Conservation (phyloP, 164 flowering plant genomes). For the Malania oleifera region DNA sequence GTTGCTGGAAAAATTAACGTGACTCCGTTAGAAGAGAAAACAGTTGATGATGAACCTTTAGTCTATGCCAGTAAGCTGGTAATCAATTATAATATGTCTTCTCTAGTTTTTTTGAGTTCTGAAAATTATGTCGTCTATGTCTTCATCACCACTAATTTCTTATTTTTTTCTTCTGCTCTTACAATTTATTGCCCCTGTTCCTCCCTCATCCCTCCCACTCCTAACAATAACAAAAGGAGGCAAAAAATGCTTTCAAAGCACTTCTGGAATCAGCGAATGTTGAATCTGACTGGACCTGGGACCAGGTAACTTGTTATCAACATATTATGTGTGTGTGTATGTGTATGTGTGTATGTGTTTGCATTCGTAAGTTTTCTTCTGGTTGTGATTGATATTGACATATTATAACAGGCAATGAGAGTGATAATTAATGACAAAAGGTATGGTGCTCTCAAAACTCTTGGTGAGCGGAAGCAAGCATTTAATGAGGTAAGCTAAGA, state of each 20-base stretch:
- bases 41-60: slow-evolving; percentile 67
- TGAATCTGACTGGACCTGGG: slow-evolving; percentile 97
- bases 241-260: slow-evolving; percentile 87
- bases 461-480: slow-evolving; percentile 97
- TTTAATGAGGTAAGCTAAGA: slow-evolving; percentile 73
- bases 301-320: slow-evolving; percentile 58
- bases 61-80: slow-evolving; percentile 84
- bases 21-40: slow-evolving; percentile 65
- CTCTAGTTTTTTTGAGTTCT: background rate
- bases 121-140: background rate
- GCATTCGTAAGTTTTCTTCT: no score
- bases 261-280: slow-evolving; percentile 89
- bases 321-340: no score
- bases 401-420: slow-evolving; percentile 66
- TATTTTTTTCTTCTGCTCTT: background rate
- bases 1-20: slow-evolving; percentile 61
- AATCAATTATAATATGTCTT: background rate
- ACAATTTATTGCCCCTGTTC: background rate
- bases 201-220: background rate
- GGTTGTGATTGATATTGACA: slow-evolving; percentile 3
- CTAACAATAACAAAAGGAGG: no score
- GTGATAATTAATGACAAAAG: slow-evolving; percentile 88
- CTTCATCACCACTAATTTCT: background rate
- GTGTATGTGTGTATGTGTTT: no score
- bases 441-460: slow-evolving; percentile 90